phyloP scores from a whole-genome alignment of 768 basidiomycete genomes.

The Leccinum variicolor region DNA sequence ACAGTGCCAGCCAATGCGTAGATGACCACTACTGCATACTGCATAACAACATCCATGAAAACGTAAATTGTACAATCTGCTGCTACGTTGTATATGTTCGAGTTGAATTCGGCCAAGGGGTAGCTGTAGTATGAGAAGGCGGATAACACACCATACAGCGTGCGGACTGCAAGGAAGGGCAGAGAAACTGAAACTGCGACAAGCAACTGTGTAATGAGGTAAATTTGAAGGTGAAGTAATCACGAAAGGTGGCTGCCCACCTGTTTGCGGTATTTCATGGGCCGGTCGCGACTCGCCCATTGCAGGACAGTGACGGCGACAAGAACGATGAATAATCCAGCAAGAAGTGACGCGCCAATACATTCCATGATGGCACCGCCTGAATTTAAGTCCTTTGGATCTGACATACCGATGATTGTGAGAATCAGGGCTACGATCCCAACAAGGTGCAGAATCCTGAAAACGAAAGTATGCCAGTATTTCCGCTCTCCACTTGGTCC shows the following conservation, averaged over 20 bases:
- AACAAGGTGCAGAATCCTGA: constrained; percentile 30
- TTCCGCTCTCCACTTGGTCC: constrained; percentile 18
- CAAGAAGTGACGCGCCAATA: constrained; percentile 32
- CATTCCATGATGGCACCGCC: constrained; percentile 22
- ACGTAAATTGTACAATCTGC: constrained; percentile 59
- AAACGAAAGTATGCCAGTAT: constrained; percentile 1
- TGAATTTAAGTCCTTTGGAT: constrained; percentile 3
- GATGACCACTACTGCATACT: constrained; percentile 47
- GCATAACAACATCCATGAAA: constrained; percentile 57
- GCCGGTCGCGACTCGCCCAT: constrained; percentile 46
- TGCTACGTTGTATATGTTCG: constrained; percentile 40
- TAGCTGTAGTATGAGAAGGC: constrained; percentile 57
- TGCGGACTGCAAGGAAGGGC: constrained; percentile 53
- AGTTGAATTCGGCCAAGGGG: constrained; percentile 55
- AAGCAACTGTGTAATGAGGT: constrained; percentile 44
- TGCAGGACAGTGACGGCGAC: constrained; percentile 44
- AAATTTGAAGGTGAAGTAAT: constrained; percentile 3
- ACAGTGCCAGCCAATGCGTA: constrained; percentile 35
- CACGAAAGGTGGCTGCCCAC: constrained; percentile 29
- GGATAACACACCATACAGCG: constrained; percentile 50
- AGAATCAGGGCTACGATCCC: constrained; percentile 28
- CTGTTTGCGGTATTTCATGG: constrained; percentile 24
- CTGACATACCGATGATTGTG: not conserved
- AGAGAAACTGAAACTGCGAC: constrained; percentile 50
- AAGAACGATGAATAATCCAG: constrained; percentile 39